These are phyloP conservation scores for Salicornia ramosissima DNA, from an alignment of 148 eudicot genomes.

Conservation along the genomic window DNA sequence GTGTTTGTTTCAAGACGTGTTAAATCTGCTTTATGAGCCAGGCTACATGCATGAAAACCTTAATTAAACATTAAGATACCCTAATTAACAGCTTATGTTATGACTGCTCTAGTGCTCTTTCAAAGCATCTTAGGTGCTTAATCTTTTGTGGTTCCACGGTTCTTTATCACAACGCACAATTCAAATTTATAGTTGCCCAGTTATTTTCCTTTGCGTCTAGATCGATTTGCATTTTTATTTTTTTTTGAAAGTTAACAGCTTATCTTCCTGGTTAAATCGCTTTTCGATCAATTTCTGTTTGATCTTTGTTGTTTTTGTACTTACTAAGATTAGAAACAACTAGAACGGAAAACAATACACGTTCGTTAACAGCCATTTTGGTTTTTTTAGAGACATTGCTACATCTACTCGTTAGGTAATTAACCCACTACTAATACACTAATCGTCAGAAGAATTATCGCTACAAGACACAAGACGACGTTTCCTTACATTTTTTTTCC, in stretches of 20 bases:
- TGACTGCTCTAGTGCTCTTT: not conserved
- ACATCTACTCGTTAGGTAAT: too few relatives aligned
- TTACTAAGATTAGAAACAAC: constrained; percentile 6
- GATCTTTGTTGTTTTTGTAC: constrained; percentile 1
- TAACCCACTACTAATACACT: too few relatives aligned
- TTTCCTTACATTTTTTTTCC: constrained; percentile 1
- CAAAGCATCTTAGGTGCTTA: constrained; percentile 9
- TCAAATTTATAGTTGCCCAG: constrained; percentile 21
- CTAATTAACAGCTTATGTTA: constrained; percentile 4
- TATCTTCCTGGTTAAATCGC: constrained; percentile 13
- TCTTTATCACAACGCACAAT: constrained; percentile 13
- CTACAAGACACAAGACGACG: not conserved
- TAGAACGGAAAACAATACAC: too few relatives aligned
- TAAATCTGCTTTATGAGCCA: constrained; percentile 20
- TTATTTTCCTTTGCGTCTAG: constrained; percentile 19
- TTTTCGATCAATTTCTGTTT: constrained; percentile 6
- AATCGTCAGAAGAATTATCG: not conserved
- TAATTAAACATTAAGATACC: constrained; percentile 11
- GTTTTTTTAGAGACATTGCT: too few relatives aligned
- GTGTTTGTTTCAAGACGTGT: not conserved
- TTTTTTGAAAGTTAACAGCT: constrained; percentile 16
- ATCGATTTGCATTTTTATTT: constrained; percentile 4
- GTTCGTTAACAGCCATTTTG: too few relatives aligned
- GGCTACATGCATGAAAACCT: constrained; percentile 18
- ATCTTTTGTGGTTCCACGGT: constrained; percentile 12